Base-by-base conservation (phyloP, 2,329 filamentous ascomycete genomes). In the Whalleya microplaca region DNA sequence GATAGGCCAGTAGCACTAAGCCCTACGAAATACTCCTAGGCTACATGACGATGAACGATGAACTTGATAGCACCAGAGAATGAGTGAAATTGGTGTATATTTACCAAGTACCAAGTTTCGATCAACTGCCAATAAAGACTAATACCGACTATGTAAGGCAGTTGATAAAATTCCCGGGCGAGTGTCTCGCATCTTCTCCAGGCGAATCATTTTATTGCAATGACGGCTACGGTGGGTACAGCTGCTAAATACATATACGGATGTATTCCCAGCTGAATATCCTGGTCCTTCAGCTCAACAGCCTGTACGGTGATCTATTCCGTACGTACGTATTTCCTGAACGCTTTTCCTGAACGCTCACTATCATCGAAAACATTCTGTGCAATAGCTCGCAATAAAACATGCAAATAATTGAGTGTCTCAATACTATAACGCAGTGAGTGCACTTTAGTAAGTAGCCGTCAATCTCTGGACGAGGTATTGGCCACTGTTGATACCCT, bases 381-480 rank as follows among this genome's bases (percentile, higher is more conserved):
- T 27, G 23, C 32, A 3, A 37, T 7, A 37, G 3, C 32, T 37
- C 14, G 32, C 14, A 3, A 37, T 12, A 16, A 14, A 16, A 37
- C 23, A 48, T 48, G 32, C 32, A 12, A 16, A 12, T 3, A 3
- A 3, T 37, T 37, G 14, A 37, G 32, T 16, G 14, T 16, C 14
- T 3, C 32, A 37, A 7, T 37, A 3, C 14, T 14, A 37, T 37
- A 12, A 9, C 23, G 9, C 23, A 27, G 18, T 21, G 45, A 37
- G n/a, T 19, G 45, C 16, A 3, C 9, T 51, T 71, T 56, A 88
- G 66, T 90, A 86, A 3, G 93, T 97, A 14, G 90, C 88, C 4
- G 86, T 81, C 70, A 97, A 74, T 61, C 93, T 86, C 76, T 89
- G 84, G 8, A 91, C 84, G 45, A 97, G 74, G 69, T 96, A 97